Percentiles rank a stretch among this genome's conserved stretches.
These are phyloP conservation scores for Candida golubevii DNA, from an alignment of 805 yeast genomes.

Conservation along the genomic window DNA sequence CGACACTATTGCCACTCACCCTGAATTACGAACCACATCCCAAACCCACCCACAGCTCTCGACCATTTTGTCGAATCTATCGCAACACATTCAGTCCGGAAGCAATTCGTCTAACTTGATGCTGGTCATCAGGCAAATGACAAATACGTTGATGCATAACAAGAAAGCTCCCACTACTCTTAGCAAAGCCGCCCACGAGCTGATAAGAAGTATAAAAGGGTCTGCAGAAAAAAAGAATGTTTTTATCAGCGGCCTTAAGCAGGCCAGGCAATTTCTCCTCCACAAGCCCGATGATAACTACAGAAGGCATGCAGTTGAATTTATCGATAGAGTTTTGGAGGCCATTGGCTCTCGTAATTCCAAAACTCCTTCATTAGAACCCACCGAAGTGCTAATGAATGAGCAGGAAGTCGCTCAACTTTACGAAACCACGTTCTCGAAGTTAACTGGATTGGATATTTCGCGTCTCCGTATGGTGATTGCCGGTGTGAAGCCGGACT, in stretches of 20 bases:
- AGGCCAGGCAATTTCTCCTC: constrained; percentile 31
- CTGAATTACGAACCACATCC: constrained; percentile 1
- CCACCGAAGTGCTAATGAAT: background rate
- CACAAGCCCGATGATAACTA: constrained; percentile 10
- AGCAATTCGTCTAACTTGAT: constrained; percentile 22
- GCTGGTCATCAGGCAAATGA: constrained; percentile 38
- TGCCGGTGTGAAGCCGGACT: constrained; percentile 22
- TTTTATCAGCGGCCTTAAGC: constrained; percentile 27
- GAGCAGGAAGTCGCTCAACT: constrained; percentile 2
- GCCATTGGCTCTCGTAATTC: background rate
- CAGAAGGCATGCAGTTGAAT: constrained; percentile 18
- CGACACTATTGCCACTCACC: constrained; percentile 14
- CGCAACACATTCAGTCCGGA: constrained; percentile 27
- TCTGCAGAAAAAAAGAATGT: constrained; percentile 18
- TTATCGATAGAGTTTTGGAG: constrained; percentile 24
- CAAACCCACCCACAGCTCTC: constrained; percentile 29
- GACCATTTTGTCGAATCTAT: constrained; percentile 28
- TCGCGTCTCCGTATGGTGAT: constrained; percentile 17
- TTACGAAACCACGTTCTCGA: constrained; percentile 20
- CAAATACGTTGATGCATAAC: constrained; percentile 25
- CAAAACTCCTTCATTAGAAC: background rate
- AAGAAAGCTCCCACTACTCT: constrained; percentile 11
- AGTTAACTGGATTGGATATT: constrained; percentile 23
- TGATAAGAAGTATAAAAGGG: constrained; percentile 13
- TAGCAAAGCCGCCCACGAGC: constrained; percentile 10